A percentile compares a stretch with the other conserved stretches of the same genome.
phyloP scores from a whole-genome alignment of 208 protist genomes.

The Leishmania turanica region DNA sequence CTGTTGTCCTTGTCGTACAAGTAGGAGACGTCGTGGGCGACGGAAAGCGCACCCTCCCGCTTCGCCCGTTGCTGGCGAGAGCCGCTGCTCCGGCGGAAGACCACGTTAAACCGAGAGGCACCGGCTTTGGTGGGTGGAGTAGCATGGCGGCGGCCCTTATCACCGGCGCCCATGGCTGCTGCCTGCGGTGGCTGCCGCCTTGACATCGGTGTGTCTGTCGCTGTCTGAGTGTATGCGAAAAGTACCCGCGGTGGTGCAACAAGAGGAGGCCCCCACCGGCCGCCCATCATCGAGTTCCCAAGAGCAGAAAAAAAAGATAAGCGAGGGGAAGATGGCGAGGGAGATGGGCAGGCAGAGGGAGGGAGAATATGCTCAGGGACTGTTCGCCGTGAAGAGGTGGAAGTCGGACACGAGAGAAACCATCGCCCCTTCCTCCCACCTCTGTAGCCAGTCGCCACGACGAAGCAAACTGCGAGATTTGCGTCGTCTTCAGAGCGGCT shows the following conservation, averaged over 20 bases:
- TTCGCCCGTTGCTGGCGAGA: constrained; percentile 50
- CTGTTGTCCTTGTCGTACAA: constrained; percentile 47
- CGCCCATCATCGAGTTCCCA: not conserved
- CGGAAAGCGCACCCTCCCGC: constrained; percentile 49
- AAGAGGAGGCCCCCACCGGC: not conserved
- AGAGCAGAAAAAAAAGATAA: not conserved
- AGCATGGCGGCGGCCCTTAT: not conserved
- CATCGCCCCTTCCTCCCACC: not conserved
- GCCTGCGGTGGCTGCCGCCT: not conserved
- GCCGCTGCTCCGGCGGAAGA: constrained; percentile 40
- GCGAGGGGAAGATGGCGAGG: not conserved
- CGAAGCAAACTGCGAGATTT: not conserved
- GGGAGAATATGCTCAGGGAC: not conserved
- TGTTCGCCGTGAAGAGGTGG: not conserved
- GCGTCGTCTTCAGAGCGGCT: not conserved
- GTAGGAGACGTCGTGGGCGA: constrained; percentile 44
- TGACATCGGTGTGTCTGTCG: not conserved
- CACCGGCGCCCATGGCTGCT: not conserved
- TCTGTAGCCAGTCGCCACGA: not conserved
- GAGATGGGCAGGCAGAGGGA: not conserved
- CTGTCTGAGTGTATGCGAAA: not conserved
- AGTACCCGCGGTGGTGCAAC: not conserved
- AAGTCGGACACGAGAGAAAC: not conserved
- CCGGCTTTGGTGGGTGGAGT: not conserved
- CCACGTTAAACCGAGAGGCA: constrained; percentile 59